Evolutionary conservation across 352 stramenopile genomes (phyloP).

Genomic region (Pythium rhizo-oryzae): DNA sequence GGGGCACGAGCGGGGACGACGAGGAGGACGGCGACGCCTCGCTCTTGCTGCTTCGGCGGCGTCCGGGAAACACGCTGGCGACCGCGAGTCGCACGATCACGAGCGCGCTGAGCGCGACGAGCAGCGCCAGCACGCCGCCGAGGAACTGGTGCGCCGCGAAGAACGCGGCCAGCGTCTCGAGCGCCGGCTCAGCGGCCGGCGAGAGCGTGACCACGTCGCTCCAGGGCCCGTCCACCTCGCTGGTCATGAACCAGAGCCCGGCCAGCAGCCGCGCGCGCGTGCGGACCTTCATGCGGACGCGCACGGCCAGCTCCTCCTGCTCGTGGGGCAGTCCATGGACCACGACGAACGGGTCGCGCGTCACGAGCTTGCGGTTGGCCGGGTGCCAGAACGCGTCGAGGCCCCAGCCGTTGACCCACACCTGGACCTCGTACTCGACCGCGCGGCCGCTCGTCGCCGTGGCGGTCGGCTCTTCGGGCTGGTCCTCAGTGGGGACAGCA

Average conservation of each 20-base stretch:
- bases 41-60: not conserved
- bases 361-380: slow-evolving; percentile 51
- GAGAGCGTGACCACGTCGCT: slow-evolving; percentile 49
- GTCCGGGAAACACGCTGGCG: slow-evolving; percentile 32
- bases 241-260: slow-evolving; percentile 44
- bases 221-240: slow-evolving; percentile 61
- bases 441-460: slow-evolving; percentile 2
- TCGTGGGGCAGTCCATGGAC: slow-evolving; percentile 56
- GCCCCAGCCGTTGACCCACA: slow-evolving; percentile 69
- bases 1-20: not conserved
- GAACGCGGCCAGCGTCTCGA: slow-evolving; percentile 55
- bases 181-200: slow-evolving; percentile 45
- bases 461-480: slow-evolving; percentile 19
- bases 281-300: slow-evolving; percentile 58
- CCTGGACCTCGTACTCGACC: slow-evolving; percentile 64
- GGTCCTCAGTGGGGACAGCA: not conserved
- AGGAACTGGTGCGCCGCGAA: slow-evolving; percentile 56
- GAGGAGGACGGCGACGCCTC: not conserved
- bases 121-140: slow-evolving; percentile 44
- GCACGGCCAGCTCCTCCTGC: slow-evolving; percentile 44
- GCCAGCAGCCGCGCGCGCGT: slow-evolving; percentile 37
- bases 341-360: slow-evolving; percentile 59
- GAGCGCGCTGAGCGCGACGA: slow-evolving; percentile 50
- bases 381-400: slow-evolving; percentile 65
- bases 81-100: slow-evolving; percentile 46